Conservation (phyloP, 371 early-diverging fungal genomes). For the Mortierella sp. region DNA sequence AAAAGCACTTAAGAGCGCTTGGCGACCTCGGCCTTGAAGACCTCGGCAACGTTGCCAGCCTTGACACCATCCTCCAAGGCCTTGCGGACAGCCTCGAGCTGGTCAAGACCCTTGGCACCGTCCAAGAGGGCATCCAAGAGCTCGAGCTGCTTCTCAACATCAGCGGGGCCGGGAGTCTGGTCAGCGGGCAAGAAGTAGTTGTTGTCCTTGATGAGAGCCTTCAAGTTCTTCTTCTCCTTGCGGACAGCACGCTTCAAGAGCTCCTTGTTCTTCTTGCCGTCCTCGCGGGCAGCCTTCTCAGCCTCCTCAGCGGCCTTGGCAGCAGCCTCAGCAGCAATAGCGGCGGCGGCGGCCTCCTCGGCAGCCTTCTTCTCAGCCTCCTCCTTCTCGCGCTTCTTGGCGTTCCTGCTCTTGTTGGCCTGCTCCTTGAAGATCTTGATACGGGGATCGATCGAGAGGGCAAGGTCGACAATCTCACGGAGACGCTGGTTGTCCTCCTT, state of each 20-base stretch:
- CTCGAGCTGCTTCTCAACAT: slow-evolving; percentile 75
- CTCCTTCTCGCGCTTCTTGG: slow-evolving; percentile 91
- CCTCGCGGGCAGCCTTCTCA: slow-evolving; percentile 77
- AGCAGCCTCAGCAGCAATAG: slow-evolving; percentile 61
- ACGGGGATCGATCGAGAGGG: slow-evolving; percentile 90
- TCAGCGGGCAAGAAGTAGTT: slow-evolving; percentile 82
- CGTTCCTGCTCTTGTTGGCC: slow-evolving; percentile 89
- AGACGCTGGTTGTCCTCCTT: slow-evolving; percentile 97
- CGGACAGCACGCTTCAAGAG: slow-evolving; percentile 84
- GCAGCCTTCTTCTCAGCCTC: slow-evolving; percentile 78
- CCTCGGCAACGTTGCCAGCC: slow-evolving; percentile 67
- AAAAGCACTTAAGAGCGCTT: slow-evolving; percentile 31
- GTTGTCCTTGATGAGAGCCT: slow-evolving; percentile 82
- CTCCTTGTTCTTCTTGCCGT: slow-evolving; percentile 81
- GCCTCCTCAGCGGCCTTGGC: slow-evolving; percentile 63
- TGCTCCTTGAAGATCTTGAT: slow-evolving; percentile 91
- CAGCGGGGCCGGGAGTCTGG: slow-evolving; percentile 65
- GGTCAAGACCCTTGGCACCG: slow-evolving; percentile 73
- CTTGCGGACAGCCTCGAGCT: slow-evolving; percentile 68
- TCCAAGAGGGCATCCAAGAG: slow-evolving; percentile 80
- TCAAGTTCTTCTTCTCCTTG: slow-evolving; percentile 94
- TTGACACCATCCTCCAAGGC: slow-evolving; percentile 69
- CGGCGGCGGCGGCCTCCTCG: slow-evolving; percentile 68
- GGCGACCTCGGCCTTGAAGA: slow-evolving; percentile 63
- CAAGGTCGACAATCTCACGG: slow-evolving; percentile 88